Base-by-base conservation (phyloP, 1,139 yeast species). In the Wickerhamomyces sp. region DNA sequence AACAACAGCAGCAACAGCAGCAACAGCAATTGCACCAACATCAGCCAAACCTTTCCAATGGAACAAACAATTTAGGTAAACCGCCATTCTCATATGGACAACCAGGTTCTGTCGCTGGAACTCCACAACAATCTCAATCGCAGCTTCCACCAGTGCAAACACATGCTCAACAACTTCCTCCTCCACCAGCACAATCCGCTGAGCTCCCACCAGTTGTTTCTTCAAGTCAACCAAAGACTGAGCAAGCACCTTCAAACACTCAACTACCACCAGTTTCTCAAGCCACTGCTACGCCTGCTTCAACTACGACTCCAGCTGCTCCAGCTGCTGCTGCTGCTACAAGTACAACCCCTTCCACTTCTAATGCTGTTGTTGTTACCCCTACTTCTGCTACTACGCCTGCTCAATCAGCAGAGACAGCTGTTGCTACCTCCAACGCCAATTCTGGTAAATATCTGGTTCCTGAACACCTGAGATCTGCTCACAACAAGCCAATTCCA, bases 401-500 rank as follows among this genome's bases (percentile, higher is more conserved):
- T 22, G 32, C 45, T 13, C 36, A 39, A 19, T 21, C 32, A 22
- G 38, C 32, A 10, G 38, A 28, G 15, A 15, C 41, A 10, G 30
- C 46, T 26, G 36, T 29, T 27, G 28, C 37, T 36, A 13, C 44
- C 28, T 11, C 37, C 8, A 31, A 13, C 16, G 20, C 30, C 4
- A 19, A 33, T 12, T 16, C 38, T 9, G 11, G 25, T 14, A 58
- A 57, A 26, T 61, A 62, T 38, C 42, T 62, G 28, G 68, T 62
- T 46, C 55, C 68, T 47, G 53, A 57, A 42, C 46, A 57, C 28
- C 66, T 65, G 49, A 61, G 72, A 44, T 68, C 74, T 17, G 61
- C 63, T 50, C 95, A 83, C 56, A 72, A 76, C 38, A 83, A 83
- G 57, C 83, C 81, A 45, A 80, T 82, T 45, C 93, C 93, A 16